These are phyloP conservation scores for Phanerodontia chrysosporium DNA, from an alignment of 768 basidiomycete genomes.

Conservation along the genomic window DNA sequence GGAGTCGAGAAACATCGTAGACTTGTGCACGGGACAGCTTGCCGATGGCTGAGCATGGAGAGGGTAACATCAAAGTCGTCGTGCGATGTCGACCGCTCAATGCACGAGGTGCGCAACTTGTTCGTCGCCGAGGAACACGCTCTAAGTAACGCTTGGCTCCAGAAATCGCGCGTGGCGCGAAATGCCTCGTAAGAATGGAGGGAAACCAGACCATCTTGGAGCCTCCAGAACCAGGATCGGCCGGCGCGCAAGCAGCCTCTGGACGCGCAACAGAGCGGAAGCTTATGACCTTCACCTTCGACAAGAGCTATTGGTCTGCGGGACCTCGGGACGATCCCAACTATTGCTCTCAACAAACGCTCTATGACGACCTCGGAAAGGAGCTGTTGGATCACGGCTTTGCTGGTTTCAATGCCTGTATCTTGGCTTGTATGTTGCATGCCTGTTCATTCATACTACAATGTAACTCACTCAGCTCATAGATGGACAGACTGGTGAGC, in stretches of 20 bases:
- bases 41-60: conserved; percentile 69
- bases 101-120: conserved; percentile 65
- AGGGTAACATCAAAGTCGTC: conserved; percentile 89
- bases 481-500: conserved; percentile 85
- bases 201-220: conserved; percentile 91
- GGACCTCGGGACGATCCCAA: conserved; percentile 83
- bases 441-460: background rate
- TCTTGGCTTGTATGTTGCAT: conserved; percentile 86
- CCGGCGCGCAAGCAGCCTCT: conserved; percentile 46
- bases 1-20: background rate
- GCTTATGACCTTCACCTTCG: conserved; percentile 88
- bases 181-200: conserved; percentile 90
- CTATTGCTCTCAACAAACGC: conserved; percentile 92
- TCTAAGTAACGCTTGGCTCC: conserved; percentile 8
- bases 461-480: conserved; percentile 10
- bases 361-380: conserved; percentile 91
- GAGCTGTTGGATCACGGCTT: conserved; percentile 95
- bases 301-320: conserved; percentile 98
- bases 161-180: conserved; percentile 94
- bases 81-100: conserved; percentile 97
- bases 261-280: conserved; percentile 90
- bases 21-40: background rate
- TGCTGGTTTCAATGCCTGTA: conserved; percentile 92
- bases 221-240: conserved; percentile 75
- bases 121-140: background rate